phyloP scores from a whole-genome alignment of 108 stramenopile genomes.

The Cyclotella choctawhatcheeana region DNA sequence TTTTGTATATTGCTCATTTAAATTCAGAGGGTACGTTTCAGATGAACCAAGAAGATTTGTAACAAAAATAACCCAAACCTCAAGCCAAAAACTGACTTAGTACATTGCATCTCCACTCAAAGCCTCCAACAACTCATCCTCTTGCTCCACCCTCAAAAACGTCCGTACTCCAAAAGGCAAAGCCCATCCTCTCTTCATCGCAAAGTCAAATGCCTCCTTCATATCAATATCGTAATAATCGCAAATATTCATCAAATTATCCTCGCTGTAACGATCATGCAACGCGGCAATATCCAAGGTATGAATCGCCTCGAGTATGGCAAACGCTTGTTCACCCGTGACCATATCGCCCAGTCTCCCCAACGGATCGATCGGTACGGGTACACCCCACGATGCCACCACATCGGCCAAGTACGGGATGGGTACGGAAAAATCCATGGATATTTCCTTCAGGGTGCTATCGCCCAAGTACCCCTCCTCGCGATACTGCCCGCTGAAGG shows the following conservation, averaged over 20 bases:
- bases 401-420: slow-evolving; percentile 88
- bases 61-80: too few relatives aligned
- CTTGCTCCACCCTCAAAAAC: slow-evolving; percentile 79
- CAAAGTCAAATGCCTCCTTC: slow-evolving; percentile 78
- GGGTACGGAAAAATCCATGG: slow-evolving; percentile 78
- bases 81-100: too few relatives aligned
- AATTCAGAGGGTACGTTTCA: too few relatives aligned
- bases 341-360: slow-evolving; percentile 80
- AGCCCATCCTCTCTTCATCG: slow-evolving; percentile 82
- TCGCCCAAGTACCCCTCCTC: slow-evolving; percentile 86
- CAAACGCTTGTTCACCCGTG: slow-evolving; percentile 91
- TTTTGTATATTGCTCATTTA: too few relatives aligned
- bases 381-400: slow-evolving; percentile 78
- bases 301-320: slow-evolving; percentile 84
- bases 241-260: slow-evolving; percentile 67
- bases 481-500: slow-evolving; percentile 23
- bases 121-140: slow-evolving; percentile 71
- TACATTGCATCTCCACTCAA: slow-evolving; percentile 15
- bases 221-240: slow-evolving; percentile 77
- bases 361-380: slow-evolving; percentile 75
- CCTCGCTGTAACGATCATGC: slow-evolving; percentile 79
- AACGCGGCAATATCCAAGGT: slow-evolving; percentile 76
- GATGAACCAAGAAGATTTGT: too few relatives aligned
- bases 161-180: slow-evolving; percentile 89
- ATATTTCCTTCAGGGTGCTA: slow-evolving; percentile 75